These are phyloP conservation scores for Ceratobasidium sp. DNA, from an alignment of 1,284 basidiomycete species.

Conservation along the genomic window DNA sequence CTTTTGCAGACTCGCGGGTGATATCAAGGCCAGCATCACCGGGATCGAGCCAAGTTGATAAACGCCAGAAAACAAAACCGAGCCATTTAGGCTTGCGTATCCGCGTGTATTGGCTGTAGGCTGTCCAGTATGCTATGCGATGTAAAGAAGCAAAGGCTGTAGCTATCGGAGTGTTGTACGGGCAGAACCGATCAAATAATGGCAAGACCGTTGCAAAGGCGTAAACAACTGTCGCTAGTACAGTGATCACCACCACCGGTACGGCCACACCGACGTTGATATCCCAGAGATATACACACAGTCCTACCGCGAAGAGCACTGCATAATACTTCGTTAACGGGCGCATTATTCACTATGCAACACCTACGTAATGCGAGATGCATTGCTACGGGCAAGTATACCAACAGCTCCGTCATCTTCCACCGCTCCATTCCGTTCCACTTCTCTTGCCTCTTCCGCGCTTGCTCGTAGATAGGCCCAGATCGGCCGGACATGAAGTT, in stretches of 20 bases:
- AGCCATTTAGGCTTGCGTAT: too few relatives aligned
- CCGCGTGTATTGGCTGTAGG: too few relatives aligned
- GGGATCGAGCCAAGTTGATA: too few relatives aligned
- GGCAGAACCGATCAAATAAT: not conserved
- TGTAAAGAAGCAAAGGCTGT: not conserved
- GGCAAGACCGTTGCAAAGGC: not conserved
- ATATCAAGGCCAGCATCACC: too few relatives aligned
- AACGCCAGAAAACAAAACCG: too few relatives aligned
- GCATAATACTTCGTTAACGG: not conserved
- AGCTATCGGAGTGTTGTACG: not conserved
- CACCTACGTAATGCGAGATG: constrained; percentile 13
- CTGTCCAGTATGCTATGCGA: not conserved
- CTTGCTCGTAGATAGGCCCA: too few relatives aligned
- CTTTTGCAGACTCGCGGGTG: not conserved
- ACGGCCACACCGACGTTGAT: not conserved
- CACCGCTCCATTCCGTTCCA: constrained; percentile 11
- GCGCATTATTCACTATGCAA: not conserved
- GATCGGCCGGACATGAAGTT: too few relatives aligned
- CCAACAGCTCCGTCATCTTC: constrained; percentile 1
- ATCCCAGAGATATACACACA: constrained; percentile 10
- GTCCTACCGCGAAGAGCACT: constrained; percentile 15
- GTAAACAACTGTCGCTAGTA: not conserved
- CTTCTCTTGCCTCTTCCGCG: too few relatives aligned
- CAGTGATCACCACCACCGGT: not conserved
- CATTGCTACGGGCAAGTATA: not conserved